Base-by-base conservation (phyloP, 805 yeast species). In the Jamesozyma hellenica region DNA sequence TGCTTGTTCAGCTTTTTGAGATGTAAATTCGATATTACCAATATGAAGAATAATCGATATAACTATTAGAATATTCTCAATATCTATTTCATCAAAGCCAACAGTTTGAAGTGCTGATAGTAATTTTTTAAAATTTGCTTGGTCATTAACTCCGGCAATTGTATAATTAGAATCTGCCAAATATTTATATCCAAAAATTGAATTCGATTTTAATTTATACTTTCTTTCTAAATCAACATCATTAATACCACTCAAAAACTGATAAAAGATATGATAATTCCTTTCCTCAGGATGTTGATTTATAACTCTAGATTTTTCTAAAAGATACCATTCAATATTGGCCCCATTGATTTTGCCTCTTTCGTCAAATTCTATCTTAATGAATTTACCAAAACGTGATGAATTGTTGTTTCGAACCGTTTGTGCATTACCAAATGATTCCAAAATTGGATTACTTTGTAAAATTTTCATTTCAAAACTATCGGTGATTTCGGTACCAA, bases 371-470 rank as follows among this genome's bases (percentile, higher is more conserved):
- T 79, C 86, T 43, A 92, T 83, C 53, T 87, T 82, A 47, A 92
- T 84, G 55, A 92, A 92, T 63, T 92, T 92, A 29, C 99, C 99
- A 59, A 92, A 92, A 55, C 99, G 75, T 5, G 97, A 90, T 3
- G 96, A 87, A 61, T 92, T 92, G 59, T 88, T 79, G 58, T 92
- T 92, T 52, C 92, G 75, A 13, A 86, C 84, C 0, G 99, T 92
- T 54, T 90, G 95, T 2, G 99, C 90, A 60, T 92, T 92, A 50
- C 99, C 99, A 61, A 92, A 92, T 26, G 96, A 77, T 61, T 92
- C 99, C 49, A 92, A 63, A 36, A 92, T 86, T 1, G 98, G 99
- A 56, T 92, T 92, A 7, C 97, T 95, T 55, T 85, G 88, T 26
- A 92, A 61, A 38, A 92, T 90, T 58, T 84, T 87, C 46, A 74